phyloP scores from a whole-genome alignment of 78 protist species.

The Dictyostelium discoideum region DNA sequence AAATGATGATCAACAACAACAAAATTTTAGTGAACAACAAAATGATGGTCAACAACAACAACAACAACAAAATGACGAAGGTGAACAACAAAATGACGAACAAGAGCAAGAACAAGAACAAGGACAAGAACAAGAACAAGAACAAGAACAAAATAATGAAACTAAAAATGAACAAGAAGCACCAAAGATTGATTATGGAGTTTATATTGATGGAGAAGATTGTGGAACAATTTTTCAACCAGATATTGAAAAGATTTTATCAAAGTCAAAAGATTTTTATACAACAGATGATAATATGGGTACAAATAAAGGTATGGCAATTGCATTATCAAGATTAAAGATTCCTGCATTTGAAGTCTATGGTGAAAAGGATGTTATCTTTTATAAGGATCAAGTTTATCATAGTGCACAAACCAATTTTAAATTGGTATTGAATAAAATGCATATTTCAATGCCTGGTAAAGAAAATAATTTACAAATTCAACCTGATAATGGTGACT shows the following conservation, averaged over 20 bases:
- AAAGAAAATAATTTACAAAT: not conserved
- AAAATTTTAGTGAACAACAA: too few relatives aligned
- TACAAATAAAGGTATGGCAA: not conserved
- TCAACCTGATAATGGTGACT: not conserved
- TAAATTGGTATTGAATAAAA: not conserved
- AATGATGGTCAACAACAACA: not conserved
- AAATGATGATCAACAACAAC: not conserved
- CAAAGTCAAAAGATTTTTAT: not conserved
- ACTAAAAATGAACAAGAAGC: not conserved
- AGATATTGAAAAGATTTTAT: not conserved
- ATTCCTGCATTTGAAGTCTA: not conserved
- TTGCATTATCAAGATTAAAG: conserved; percentile 5
- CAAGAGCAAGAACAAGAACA: too few relatives aligned
- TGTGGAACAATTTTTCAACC: not conserved
- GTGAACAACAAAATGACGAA: too few relatives aligned
- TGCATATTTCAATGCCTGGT: not conserved
- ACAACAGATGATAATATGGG: not conserved
- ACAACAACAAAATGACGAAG: not conserved
- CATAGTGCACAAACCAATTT: not conserved
- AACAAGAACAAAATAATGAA: not conserved
- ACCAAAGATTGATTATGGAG: not conserved
- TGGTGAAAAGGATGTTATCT: not conserved
- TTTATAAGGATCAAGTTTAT: conserved; percentile 5
- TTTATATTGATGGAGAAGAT: not conserved
- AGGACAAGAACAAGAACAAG: too few relatives aligned